Conservation (phyloP, 495 filamentous ascomycete species). For the Penicillium argentinense region DNA sequence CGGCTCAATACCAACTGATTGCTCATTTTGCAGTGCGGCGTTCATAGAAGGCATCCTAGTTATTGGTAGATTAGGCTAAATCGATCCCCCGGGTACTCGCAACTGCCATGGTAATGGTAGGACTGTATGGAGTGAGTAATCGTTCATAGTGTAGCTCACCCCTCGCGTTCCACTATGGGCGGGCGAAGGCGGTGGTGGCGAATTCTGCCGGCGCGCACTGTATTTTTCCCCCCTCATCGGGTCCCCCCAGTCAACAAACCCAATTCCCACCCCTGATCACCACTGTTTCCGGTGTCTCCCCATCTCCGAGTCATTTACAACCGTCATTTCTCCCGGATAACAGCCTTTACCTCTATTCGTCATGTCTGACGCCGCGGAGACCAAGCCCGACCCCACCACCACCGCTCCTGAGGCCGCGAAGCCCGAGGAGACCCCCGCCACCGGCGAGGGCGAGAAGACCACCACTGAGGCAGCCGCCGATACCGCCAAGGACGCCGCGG, state of each 20-base stretch:
- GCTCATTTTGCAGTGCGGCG: too few species aligned
- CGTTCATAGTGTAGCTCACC: neutral
- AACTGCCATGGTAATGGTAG: too few species aligned
- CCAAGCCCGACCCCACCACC: slow-evolving; percentile 51
- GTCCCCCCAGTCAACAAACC: slow-evolving; percentile 28
- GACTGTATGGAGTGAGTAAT: too few species aligned
- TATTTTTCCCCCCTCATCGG: slow-evolving; percentile 36
- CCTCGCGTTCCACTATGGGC: slow-evolving; percentile 18
- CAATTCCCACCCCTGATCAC: slow-evolving; percentile 19
- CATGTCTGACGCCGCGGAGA: slow-evolving; percentile 51
- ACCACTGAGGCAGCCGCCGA: slow-evolving; percentile 40
- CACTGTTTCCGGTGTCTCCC: slow-evolving; percentile 5
- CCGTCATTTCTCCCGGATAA: neutral
- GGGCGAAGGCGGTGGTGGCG: slow-evolving; percentile 22
- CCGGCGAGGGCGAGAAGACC: slow-evolving; percentile 36
- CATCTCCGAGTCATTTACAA: slow-evolving; percentile 1
- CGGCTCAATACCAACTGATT: too few species aligned
- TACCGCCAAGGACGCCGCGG: slow-evolving; percentile 43
- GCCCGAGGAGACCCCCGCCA: slow-evolving; percentile 38
- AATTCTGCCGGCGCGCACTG: slow-evolving; percentile 21
- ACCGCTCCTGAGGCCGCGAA: slow-evolving; percentile 42
- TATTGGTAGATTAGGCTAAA: too few species aligned
- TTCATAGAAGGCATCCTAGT: too few species aligned
- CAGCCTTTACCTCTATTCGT: slow-evolving; percentile 15
- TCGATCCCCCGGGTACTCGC: too few species aligned